These are phyloP conservation scores for Pachysandra terminalis DNA, from an alignment of 164 flowering plant species.

Conservation along the genomic window DNA sequence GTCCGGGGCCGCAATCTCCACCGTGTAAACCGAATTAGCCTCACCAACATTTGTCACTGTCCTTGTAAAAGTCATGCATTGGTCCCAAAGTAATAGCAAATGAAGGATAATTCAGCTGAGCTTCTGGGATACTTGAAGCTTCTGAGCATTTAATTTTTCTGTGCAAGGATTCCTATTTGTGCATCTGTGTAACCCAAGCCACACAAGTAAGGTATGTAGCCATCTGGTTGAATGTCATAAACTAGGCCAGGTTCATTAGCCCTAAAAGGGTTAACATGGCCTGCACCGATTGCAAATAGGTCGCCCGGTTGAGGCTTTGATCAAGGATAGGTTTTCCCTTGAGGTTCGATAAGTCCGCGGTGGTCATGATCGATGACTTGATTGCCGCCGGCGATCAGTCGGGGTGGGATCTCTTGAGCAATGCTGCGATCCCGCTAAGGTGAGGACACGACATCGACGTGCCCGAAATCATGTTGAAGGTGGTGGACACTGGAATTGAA, in stretches of 20 bases:
- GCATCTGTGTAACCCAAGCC: slow-evolving; percentile 37
- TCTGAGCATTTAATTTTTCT: slow-evolving; percentile 24
- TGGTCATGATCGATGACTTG: slow-evolving; percentile 57
- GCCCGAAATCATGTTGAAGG: slow-evolving; percentile 43
- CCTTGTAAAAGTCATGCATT: slow-evolving; percentile 26
- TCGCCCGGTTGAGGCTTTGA: slow-evolving; percentile 25
- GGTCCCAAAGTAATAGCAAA: slow-evolving; percentile 29
- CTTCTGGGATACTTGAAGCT: slow-evolving; percentile 21
- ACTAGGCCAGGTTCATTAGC: slow-evolving; percentile 51
- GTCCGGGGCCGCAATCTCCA: slow-evolving; percentile 19
- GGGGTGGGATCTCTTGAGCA: slow-evolving; percentile 51
- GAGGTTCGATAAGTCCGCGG: slow-evolving; percentile 33
- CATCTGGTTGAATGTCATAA: slow-evolving; percentile 45
- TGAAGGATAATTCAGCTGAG: slow-evolving; percentile 50
- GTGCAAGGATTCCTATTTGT: slow-evolving; percentile 24
- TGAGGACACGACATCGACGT: slow-evolving; percentile 65
- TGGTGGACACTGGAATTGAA: slow-evolving; percentile 10
- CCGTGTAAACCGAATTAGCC: slow-evolving; percentile 25
- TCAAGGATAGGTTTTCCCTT: slow-evolving; percentile 32
- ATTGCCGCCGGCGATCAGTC: slow-evolving; percentile 62
- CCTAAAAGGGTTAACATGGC: slow-evolving; percentile 50
- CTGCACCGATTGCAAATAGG: slow-evolving; percentile 43
- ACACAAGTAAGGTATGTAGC: slow-evolving; percentile 49
- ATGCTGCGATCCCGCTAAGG: slow-evolving; percentile 53
- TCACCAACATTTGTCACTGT: slow-evolving; percentile 44